Percentiles rank a stretch among this genome's conserved stretches.
phyloP scores from a whole-genome alignment of 345 rosid species.

The Ailanthus altissimus region DNA sequence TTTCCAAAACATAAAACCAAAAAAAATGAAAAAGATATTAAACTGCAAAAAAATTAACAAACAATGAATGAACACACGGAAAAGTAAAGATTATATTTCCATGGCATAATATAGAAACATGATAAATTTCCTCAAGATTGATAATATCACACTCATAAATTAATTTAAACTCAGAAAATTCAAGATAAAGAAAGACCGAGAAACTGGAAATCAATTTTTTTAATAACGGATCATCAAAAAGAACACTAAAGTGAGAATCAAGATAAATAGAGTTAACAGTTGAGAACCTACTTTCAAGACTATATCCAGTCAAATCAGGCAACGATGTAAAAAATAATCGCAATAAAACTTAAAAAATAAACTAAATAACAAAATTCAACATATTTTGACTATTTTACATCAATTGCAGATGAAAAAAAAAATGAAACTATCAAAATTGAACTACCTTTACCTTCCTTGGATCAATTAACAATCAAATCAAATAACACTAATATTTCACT shows the following conservation, averaged over 20 bases:
- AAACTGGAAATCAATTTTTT: neutral
- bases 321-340: neutral
- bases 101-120: neutral
- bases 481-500: neutral
- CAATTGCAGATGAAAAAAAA: neutral
- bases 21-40: neutral
- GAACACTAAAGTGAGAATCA: neutral
- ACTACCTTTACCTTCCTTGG: neutral
- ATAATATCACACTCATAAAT: neutral
- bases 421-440: neutral
- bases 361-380: neutral
- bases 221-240: neutral
- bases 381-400: neutral
- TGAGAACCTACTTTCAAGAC: neutral
- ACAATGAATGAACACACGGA: neutral
- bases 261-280: neutral
- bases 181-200: neutral
- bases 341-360: neutral
- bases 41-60: neutral
- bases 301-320: constrained; percentile 6
- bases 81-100: neutral
- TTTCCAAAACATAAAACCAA: no score
- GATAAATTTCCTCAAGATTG: neutral
- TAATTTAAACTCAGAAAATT: no score
- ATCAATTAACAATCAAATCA: neutral